Percentiles rank a stretch among this genome's conserved stretches.
Conservation (phyloP, 306 rosid species). For the Abrus pulchellus region DNA sequence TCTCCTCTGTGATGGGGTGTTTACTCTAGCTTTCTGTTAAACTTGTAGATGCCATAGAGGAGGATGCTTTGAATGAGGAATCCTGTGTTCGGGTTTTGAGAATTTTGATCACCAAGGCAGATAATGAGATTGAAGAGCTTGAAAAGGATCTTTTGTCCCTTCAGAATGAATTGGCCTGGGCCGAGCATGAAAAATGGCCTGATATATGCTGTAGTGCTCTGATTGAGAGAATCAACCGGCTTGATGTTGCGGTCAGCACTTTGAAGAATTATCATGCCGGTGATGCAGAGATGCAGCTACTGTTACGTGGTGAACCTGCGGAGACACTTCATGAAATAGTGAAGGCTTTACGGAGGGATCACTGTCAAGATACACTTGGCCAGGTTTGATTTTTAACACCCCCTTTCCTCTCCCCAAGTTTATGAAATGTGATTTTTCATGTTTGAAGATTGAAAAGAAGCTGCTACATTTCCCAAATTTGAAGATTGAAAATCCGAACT, state of each 20-base stretch:
- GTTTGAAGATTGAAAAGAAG: slow-evolving; percentile 19
- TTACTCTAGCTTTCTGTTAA: slow-evolving; percentile 30
- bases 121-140: slow-evolving; percentile 71
- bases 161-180: slow-evolving; percentile 60
- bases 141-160: slow-evolving; percentile 64
- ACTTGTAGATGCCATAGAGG: slow-evolving; percentile 70
- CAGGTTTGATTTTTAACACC: slow-evolving; percentile 63
- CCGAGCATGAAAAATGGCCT: slow-evolving; percentile 62
- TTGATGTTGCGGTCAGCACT: slow-evolving; percentile 53
- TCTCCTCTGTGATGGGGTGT: slow-evolving; percentile 5
- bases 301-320: slow-evolving; percentile 55
- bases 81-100: slow-evolving; percentile 68
- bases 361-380: slow-evolving; percentile 49
- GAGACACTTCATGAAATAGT: slow-evolving; percentile 65
- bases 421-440: background rate
- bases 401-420: slow-evolving; percentile 11
- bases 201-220: slow-evolving; percentile 61
- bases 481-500: background rate
- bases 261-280: slow-evolving; percentile 53
- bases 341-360: slow-evolving; percentile 54
- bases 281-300: slow-evolving; percentile 51
- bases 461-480: slow-evolving; percentile 28
- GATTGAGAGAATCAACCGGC: slow-evolving; percentile 62
- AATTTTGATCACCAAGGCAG: slow-evolving; percentile 63
- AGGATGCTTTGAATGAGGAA: slow-evolving; percentile 66